Evolutionary conservation across 345 rosid genomes (phyloP).

Genomic region (Citrus maxima): DNA sequence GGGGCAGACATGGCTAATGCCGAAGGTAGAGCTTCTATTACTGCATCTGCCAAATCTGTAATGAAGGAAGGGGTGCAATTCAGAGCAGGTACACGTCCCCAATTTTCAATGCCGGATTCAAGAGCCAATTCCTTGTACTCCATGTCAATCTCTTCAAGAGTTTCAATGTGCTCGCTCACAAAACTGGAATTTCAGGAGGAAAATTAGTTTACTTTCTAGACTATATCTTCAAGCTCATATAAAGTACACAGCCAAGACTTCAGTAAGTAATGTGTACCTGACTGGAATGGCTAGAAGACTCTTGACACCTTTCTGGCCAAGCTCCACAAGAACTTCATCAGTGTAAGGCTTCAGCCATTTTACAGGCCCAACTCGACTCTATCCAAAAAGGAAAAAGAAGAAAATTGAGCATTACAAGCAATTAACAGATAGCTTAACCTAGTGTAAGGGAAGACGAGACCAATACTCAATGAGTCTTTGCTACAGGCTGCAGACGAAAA

Average conservation of each 20-base stretch:
- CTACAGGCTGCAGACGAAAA: not conserved
- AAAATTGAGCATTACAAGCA: not conserved
- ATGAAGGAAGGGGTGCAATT: constrained; percentile 81
- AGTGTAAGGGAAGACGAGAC: not conserved
- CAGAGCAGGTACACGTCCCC: constrained; percentile 93
- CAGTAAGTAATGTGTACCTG: constrained; percentile 42
- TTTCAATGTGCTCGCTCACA: constrained; percentile 93
- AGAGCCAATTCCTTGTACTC: constrained; percentile 80
- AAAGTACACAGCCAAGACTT: not conserved
- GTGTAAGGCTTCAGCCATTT: constrained; percentile 96
- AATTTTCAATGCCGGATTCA: constrained; percentile 85
- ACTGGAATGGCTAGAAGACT: constrained; percentile 90
- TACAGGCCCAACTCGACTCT: constrained; percentile 99
- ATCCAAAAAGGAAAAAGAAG: not conserved
- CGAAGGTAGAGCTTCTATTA: not conserved
- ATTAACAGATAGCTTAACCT: not conserved
- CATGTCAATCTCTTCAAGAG: constrained; percentile 95
- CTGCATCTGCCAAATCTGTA: constrained; percentile 33
- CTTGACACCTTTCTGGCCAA: constrained; percentile 92
- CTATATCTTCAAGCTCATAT: not conserved
- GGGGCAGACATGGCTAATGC: constrained; percentile 45
- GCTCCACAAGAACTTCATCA: constrained; percentile 86
- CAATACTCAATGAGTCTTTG: not conserved
- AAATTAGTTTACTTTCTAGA: not conserved
- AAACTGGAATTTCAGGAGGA: constrained; percentile 44